Evolutionary conservation across 1,284 basidiomycete species (phyloP), one percentile per base, ranked within the genome.

Genomic region (Kalmanozyma brasiliensis): DNA sequence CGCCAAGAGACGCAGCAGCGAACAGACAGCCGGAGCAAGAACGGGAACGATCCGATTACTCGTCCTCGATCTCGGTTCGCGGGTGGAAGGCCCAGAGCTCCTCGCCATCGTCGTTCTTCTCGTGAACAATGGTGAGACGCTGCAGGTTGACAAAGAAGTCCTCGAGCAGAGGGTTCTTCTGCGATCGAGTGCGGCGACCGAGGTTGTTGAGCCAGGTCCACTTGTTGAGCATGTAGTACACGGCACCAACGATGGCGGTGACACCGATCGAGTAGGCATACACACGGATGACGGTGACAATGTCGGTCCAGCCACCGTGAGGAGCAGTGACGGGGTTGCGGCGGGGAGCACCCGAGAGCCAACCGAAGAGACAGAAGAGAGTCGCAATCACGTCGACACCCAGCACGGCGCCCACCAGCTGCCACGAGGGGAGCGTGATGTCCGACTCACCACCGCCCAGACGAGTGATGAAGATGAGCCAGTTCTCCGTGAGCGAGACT

Each of bases 401-500:
- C 8, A 85, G 72, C 34, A 87, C 84, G 42, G 86, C 86, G 49
- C 82, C 85, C 43, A 85, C 78, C 4, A 86, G 82, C 76, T 86
- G 84, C 83, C 83, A 85, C 17, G 84, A 85, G 35, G 85, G 85
- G 48, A 80, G 82, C 8, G 84, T 84, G 59, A 84, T 71, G 66
- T 79, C 77, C 24, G 76, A 78, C 73, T 75, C 77, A 38, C 78
- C 74, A 42, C 73, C 74, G 57, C 82, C 78, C 38, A 84, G 79
- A 52, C 84, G 83, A 19, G 84, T 85, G 65, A 85, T 83, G 73
- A 85, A 86, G 70, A 87, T 87, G 48, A 87, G 74, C 86, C 86
- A 87, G 71, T 84, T 84, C 77, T 87, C 86, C 16, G 86, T 87
- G 49, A 87, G 79, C 17, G 86, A 85, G n/a, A 87, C 86, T 68